Base-by-base conservation (phyloP, 1,139 yeast species). In the Geotrichum restrictum region DNA sequence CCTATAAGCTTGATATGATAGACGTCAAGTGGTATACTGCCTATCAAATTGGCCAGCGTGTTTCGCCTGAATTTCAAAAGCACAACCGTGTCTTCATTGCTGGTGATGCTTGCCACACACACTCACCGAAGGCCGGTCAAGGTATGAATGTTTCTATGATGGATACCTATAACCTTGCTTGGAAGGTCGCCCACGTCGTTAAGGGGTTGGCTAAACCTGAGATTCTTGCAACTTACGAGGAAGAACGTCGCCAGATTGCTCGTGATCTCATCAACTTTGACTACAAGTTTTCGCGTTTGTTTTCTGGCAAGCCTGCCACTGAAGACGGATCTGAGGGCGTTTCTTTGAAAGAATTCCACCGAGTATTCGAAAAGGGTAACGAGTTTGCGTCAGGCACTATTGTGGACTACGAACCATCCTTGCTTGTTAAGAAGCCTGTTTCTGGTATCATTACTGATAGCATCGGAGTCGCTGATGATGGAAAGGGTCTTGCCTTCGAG, bases 41-140 rank as follows among this genome's bases (percentile, higher is more conserved):
- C 21, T 70, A 71, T 53, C 71, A 68, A 56, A 70, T 71, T 51
- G 73, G 73, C 14, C 74, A 71, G 56, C 58, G 74, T 46, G 73
- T 70, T 18, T 63, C 73, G 19, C 62, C 65, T 19, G 45, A 56
- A 4, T 71, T 71, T 59, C 58, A 57, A 29, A 57, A 61, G 38
- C 19, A 41, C 36, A 58, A 60, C 49, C 60, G 72, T 14, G 70
- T 69, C 18, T 71, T 71, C 54, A 68, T 71, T 50, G 62, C 69
- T 45, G 74, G 74, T 14, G 74, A 71, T 57, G 74, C 74, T n/a
- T 67, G 73, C 49, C 74, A 70, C 57, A 69, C 74, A 8, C 74
- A 70, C 54, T 69, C 73, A 19, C 74, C 74, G 34, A 70, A 70
- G 57, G 74, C 75, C 37, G 74, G 73, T 37, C 75, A 71, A 57